phyloP scores from a whole-genome alignment of 768 basidiomycete species.

The Phylloporus rhodoxanthus region DNA sequence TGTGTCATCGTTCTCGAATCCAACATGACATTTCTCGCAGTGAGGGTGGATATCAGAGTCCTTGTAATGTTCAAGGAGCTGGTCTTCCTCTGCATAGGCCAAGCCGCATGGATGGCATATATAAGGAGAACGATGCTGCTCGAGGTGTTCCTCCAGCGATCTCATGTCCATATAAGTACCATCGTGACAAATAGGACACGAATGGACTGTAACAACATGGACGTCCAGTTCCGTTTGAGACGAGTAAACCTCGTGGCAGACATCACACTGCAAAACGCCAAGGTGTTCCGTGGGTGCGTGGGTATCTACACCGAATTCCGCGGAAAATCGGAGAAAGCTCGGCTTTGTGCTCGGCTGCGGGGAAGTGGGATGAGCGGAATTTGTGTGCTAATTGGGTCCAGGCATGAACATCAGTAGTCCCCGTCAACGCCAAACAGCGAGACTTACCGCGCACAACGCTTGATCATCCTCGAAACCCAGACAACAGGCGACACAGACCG shows the following conservation, averaged over 20 bases:
- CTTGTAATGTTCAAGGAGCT: constrained; percentile 36
- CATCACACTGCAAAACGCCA: constrained; percentile 14
- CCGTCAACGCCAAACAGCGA: constrained; percentile 2
- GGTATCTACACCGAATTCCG: constrained; percentile 4
- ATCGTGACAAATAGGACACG: constrained; percentile 30
- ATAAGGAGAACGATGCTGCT: constrained; percentile 26
- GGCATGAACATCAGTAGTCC: constrained; percentile 7
- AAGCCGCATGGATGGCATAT: constrained; percentile 20
- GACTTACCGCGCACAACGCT: constrained; percentile 27
- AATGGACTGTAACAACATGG: constrained; percentile 27
- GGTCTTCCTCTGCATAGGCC: constrained; percentile 30
- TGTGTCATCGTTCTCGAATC: constrained; percentile 30
- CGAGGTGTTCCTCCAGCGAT: constrained; percentile 26
- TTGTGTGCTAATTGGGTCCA: constrained; percentile 15
- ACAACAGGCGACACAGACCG: constrained; percentile 30
- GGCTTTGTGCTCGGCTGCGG: constrained; percentile 10
- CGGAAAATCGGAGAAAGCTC: constrained; percentile 8
- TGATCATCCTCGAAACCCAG: constrained; percentile 34
- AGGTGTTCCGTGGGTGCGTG: constrained; percentile 1
- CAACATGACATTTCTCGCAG: constrained; percentile 30
- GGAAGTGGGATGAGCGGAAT: constrained; percentile 11
- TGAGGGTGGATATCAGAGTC: constrained; percentile 35
- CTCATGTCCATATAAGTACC: constrained; percentile 24
- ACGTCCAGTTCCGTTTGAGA: constrained; percentile 27
- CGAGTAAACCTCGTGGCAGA: constrained; percentile 20